phyloP scores from a whole-genome alignment of 1,139 yeast genomes.

The Diutina ranongensis region DNA sequence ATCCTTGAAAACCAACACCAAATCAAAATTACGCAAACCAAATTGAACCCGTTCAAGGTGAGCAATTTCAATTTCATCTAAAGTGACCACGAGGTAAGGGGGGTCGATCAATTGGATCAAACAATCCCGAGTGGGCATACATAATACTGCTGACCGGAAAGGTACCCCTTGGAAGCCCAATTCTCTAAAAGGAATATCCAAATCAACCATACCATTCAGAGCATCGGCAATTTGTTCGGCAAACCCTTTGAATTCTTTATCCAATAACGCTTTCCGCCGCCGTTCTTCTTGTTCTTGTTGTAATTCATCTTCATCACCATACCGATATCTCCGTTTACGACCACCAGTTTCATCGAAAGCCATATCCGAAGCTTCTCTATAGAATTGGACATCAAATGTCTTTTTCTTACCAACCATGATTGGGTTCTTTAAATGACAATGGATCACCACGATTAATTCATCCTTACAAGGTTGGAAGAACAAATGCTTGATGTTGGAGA shows the following conservation, averaged over 20 bases:
- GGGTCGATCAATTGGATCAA: slow-evolving; percentile 89
- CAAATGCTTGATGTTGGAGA: slow-evolving; percentile 83
- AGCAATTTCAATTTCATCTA: slow-evolving; percentile 88
- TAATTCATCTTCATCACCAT: slow-evolving; percentile 96
- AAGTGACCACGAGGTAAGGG: slow-evolving; percentile 83
- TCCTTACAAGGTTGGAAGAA: slow-evolving; percentile 96
- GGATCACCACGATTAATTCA: slow-evolving; percentile 85
- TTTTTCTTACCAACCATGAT: slow-evolving; percentile 93
- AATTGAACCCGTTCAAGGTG: slow-evolving; percentile 96
- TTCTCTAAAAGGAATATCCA: slow-evolving; percentile 92
- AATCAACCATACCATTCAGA: slow-evolving; percentile 67
- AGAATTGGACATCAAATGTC: slow-evolving; percentile 90
- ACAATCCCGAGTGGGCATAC: slow-evolving; percentile 98
- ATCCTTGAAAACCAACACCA: slow-evolving; percentile 91
- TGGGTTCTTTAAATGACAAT: slow-evolving; percentile 85
- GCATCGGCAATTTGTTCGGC: slow-evolving; percentile 89
- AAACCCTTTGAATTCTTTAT: slow-evolving; percentile 82
- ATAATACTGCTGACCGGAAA: slow-evolving; percentile 81
- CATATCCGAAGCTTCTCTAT: slow-evolving; percentile 93
- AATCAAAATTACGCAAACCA: slow-evolving; percentile 91
- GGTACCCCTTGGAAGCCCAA: slow-evolving; percentile 98
- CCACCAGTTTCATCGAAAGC: slow-evolving; percentile 97
- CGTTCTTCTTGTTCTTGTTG: slow-evolving; percentile 99
- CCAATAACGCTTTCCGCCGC: slow-evolving; percentile 78
- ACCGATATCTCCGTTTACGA: slow-evolving; percentile 76